Evolutionary conservation across 176 grass and related monocot species (phyloP).

Genomic region (Tuctoria greenei): DNA sequence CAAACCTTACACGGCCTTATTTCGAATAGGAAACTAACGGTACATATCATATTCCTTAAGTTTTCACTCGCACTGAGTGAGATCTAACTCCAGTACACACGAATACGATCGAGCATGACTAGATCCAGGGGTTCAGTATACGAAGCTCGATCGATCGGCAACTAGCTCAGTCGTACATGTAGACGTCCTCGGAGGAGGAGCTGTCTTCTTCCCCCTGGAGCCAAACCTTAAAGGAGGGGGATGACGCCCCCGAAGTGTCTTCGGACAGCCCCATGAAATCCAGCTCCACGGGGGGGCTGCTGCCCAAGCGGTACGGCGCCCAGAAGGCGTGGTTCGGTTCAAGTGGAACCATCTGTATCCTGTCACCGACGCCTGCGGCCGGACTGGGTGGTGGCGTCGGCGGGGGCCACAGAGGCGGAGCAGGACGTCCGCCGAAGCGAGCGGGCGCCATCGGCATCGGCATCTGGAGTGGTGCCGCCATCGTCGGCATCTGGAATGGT

Average conservation of each 20-base stretch:
- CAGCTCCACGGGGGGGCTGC: neutral
- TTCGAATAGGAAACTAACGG: neutral
- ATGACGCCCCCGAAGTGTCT: neutral
- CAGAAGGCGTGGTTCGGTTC: neutral
- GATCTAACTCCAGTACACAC: neutral
- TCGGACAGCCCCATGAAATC: neutral
- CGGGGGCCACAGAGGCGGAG: neutral
- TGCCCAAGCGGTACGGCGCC: slow-evolving; percentile 4
- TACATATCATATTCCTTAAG: neutral
- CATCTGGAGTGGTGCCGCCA: neutral
- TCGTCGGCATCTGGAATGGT: too few species aligned
- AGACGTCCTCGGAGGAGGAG: neutral
- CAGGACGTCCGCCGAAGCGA: neutral
- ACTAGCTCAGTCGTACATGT: neutral
- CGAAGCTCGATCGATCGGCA: neutral
- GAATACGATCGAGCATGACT: neutral
- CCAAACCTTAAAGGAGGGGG: neutral
- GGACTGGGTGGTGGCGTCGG: neutral
- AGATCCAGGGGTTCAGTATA: neutral
- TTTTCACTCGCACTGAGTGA: neutral
- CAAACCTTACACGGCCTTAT: too few species aligned
- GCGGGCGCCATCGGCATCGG: neutral
- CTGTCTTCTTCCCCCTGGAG: neutral
- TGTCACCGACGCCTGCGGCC: neutral
- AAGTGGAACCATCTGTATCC: neutral